Conservation (phyloP, 2,329 filamentous ascomycete genomes). For the Aureobasidium sp. region DNA sequence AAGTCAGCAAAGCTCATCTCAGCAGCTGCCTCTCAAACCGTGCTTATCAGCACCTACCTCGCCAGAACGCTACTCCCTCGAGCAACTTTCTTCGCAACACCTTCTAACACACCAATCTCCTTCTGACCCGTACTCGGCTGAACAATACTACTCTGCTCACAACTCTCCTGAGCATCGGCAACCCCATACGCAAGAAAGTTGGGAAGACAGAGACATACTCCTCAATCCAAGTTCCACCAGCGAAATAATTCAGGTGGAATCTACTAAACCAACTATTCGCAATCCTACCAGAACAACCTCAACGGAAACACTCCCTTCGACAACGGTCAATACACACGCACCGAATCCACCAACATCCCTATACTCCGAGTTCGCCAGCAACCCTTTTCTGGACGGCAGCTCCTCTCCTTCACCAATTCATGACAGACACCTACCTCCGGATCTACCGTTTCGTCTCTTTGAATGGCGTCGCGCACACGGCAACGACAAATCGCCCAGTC, state of each 20-base stretch:
- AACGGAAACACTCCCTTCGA: background rate
- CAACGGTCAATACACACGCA: background rate
- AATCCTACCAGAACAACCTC: background rate
- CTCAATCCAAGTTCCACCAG: background rate
- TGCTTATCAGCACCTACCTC: background rate
- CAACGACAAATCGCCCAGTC: background rate
- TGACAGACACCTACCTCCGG: background rate
- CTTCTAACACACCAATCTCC: background rate
- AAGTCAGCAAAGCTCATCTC: background rate
- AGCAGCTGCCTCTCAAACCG: background rate
- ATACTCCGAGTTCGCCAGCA: background rate
- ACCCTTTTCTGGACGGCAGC: background rate
- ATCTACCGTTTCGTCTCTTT: background rate
- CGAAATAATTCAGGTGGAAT: background rate
- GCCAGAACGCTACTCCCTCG: background rate
- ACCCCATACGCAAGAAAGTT: background rate
- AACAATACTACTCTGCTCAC: background rate
- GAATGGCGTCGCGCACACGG: background rate
- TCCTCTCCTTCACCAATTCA: background rate
- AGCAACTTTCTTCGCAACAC: background rate
- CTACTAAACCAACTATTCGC: background rate
- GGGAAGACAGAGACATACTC: background rate
- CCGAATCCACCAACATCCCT: background rate
- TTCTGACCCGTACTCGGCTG: background rate
- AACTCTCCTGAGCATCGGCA: background rate